Evolutionary conservation across 306 rosid genomes (phyloP).

Genomic region (Cicer judaicum): DNA sequence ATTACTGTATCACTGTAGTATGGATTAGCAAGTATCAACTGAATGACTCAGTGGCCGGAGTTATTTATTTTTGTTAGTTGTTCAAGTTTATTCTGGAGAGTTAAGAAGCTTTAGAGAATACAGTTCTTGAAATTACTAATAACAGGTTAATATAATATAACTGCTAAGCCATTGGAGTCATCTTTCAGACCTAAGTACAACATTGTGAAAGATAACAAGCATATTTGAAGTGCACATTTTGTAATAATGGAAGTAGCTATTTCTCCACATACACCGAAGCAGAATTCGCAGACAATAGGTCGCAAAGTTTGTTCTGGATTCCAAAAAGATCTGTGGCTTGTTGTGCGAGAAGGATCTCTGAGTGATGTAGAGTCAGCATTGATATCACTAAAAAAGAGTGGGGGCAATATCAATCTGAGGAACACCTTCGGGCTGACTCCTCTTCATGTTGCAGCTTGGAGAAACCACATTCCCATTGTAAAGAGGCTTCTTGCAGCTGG

Average conservation of each 20-base stretch:
- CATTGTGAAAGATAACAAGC: slow-evolving; percentile 30
- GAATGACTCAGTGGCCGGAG: slow-evolving; percentile 35
- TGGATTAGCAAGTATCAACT: slow-evolving; percentile 52
- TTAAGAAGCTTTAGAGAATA: slow-evolving; percentile 32
- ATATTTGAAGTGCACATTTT: slow-evolving; percentile 22
- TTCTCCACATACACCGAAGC: slow-evolving; percentile 69
- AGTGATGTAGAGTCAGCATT: slow-evolving; percentile 74
- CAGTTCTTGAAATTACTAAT: slow-evolving; percentile 38
- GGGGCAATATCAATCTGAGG: slow-evolving; percentile 77
- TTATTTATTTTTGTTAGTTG: slow-evolving; percentile 16
- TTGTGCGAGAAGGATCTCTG: slow-evolving; percentile 78
- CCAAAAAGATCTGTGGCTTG: slow-evolving; percentile 72
- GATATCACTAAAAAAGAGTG: slow-evolving; percentile 73
- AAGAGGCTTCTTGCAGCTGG: slow-evolving; percentile 93
- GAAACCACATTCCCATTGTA: slow-evolving; percentile 89
- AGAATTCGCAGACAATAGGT: slow-evolving; percentile 51
- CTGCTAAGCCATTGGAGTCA: slow-evolving; percentile 31
- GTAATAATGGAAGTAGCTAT: slow-evolving; percentile 60
- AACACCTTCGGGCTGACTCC: slow-evolving; percentile 80
- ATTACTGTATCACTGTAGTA: slow-evolving; percentile 31
- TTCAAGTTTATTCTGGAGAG: slow-evolving; percentile 30
- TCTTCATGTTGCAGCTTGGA: slow-evolving; percentile 94
- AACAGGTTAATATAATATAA: slow-evolving; percentile 14
- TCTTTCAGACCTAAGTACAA: slow-evolving; percentile 35
- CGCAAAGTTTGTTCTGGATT: slow-evolving; percentile 56